Base-by-base conservation (phyloP, 1,139 yeast genomes). In the Yamadazyma trypodendri region DNA sequence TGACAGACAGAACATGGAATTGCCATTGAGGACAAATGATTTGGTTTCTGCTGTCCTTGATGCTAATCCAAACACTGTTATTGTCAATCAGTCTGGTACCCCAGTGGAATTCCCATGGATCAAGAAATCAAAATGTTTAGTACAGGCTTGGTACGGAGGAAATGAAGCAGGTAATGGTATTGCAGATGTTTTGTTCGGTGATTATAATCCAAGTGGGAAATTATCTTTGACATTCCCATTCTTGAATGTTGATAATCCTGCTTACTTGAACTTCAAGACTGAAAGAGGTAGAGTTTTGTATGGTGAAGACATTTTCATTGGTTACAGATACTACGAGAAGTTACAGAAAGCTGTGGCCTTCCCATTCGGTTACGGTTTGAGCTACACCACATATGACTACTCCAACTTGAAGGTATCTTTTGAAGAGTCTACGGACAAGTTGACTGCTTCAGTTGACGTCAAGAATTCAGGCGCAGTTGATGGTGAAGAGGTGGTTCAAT, bases 61-160 rank as follows among this genome's bases (percentile, higher is more conserved):
- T 23, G 82, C 65, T 25, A 77, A 77, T 47, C 69, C 73, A 27
- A 74, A 77, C 50, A 65, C 75, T 3, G 70, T 76, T 9, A 59
- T 79, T 36, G 81, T 79, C 20, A 71, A 76, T 54, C 83, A 79
- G 55, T 68, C 80, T 2, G 84, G 85, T 40, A 70, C 81, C n/a
- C 84, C 85, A 1, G 83, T 79, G 24, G 70, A 74, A 32, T 62
- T 79, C 62, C 80, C 82, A 24, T 78, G 84, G 82, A 47, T 66
- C n/a, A 52, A 65, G 29, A 52, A 69, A 16, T 72, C 69, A 11
- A 63, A 66, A 36, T 72, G 72, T 13, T 47, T 78, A 28, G 57
- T 79, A n/a, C 84, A 79, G 37, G 77, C 65, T 8, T 64, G 70
- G 70, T 64, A 57, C 44, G 68, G 68, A 7, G 69, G 68, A 28